A percentile compares a stretch with the other conserved stretches of the same genome.
phyloP scores from a whole-genome alignment of 1,139 yeast genomes.

The Taphrina sp. region DNA sequence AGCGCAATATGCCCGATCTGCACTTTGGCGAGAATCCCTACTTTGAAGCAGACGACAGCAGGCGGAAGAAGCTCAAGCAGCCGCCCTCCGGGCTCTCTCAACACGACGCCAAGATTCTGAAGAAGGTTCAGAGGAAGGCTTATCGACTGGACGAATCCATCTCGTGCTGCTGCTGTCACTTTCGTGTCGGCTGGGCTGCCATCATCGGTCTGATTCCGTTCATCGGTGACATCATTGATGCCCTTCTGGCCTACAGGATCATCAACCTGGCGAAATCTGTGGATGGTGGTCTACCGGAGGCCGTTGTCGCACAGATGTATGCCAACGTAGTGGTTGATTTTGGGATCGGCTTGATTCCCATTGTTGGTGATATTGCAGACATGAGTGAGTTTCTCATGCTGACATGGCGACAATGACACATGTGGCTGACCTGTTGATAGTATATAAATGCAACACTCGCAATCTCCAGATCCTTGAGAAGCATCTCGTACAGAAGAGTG shows the following conservation, averaged over 20 bases:
- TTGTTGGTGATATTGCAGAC: constrained; percentile 63
- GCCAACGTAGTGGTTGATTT: constrained; percentile 68
- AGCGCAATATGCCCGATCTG: constrained; percentile 29
- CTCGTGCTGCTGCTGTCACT: constrained; percentile 28
- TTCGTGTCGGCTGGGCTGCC: constrained; percentile 58
- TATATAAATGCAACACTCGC: constrained; percentile 72
- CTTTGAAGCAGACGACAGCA: constrained; percentile 24
- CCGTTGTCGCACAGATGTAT: constrained; percentile 55
- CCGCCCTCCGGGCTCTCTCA: constrained; percentile 34
- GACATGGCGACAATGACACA: too few species aligned
- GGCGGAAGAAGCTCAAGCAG: constrained; percentile 30
- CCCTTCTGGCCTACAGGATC: constrained; percentile 53
- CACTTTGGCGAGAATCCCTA: constrained; percentile 24
- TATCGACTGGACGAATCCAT: constrained; percentile 32
- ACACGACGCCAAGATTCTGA: constrained; percentile 34
- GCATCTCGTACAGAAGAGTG: constrained; percentile 44
- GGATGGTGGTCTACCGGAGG: constrained; percentile 52
- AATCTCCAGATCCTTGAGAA: constrained; percentile 65
- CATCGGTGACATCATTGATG: constrained; percentile 57
- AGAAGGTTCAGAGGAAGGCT: constrained; percentile 30
- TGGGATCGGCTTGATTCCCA: constrained; percentile 65
- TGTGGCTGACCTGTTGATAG: constrained; percentile 47
- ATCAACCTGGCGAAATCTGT: constrained; percentile 54
- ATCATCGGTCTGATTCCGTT: constrained; percentile 71
- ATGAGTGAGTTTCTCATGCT: constrained; percentile 14